Evolutionary conservation across 2,329 filamentous ascomycete species (phyloP), one percentile per base, ranked within the genome.

Genomic region (Leptodontidium sp.): DNA sequence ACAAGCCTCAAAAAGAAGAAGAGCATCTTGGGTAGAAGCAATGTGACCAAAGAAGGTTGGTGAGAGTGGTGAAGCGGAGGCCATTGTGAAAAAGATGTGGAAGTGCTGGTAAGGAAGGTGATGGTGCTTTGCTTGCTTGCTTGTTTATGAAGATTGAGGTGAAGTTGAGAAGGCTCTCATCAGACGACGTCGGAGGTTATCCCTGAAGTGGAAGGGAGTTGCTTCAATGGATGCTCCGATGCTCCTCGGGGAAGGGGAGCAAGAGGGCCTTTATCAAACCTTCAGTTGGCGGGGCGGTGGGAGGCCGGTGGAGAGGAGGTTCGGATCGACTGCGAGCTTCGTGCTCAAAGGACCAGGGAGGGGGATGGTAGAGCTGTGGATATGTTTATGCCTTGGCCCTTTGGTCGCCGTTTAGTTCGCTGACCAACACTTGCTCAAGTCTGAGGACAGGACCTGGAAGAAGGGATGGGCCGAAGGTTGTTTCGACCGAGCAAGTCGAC

Each of bases 1-100:
- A 74, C 91, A 93, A 9, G 90, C 91, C 79, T 97, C 93, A 76
- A 97, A 92, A 21, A 97, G 84, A 11, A 93, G 84, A 73, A 97
- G 83, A 35, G 93, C 93, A 81, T 97, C 69, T 53, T 69, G 69
- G 15, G 69, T 71, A 12, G 69, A 71, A 11, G 66, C 67, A 38
- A 71, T 71, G 47, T 71, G 67, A 11, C 76, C 76, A 53, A 72
- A 71, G 53, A 71, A 71, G 12, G 69, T 71, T 6, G 69, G 69
- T 5, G 63, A 61, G 52, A 69, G 63, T 40, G 70, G 70, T 61
- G 70, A 71, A 43, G 70, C 47, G 43, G 69, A 71, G 11, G 69
- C 53, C 69, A 71, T 71, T 29, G 75, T 77, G 14, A 73, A 74
- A 24, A 71, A 71, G 68, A 75, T 75, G 21, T 52, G 74, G 71